Base-by-base conservation (phyloP, 495 filamentous ascomycete genomes). In the Aspergillus bertholletiae region DNA sequence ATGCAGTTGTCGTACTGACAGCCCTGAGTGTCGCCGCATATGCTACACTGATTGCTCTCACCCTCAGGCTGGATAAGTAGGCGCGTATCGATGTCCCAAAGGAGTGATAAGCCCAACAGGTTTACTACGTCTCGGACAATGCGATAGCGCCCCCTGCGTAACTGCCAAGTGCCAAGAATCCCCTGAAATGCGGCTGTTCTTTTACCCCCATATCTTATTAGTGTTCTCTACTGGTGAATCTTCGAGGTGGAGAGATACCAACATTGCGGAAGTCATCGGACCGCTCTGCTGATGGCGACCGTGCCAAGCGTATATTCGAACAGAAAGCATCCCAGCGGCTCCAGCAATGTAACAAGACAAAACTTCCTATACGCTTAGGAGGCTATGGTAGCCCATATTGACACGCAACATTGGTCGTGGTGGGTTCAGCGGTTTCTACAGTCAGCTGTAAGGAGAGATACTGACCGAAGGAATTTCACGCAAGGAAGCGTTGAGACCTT, bases 21-120 rank as follows among this genome's bases (percentile, higher is more conserved):
- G 75, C 72, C n/a, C 69, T 97, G 61, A 94, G 88, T 66, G 72
- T 96, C 26, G 84, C 83, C 23, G 88, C 92, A 18, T 97, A 96
- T 74, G 78, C 84, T 22, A 86, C 83, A 53, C 75, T 97, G 63
- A 75, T 96, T 51, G 84, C 86, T 12, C 73, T 97, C 64, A 88
- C 92, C 12, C 71, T 87, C 66, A 76, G 75, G 45, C 66, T 92
- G 49, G 58, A 64, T 27, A 57, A 62, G 18, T 65, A 60, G 46
- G 21, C 40, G 50, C n/a, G 28, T 2, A 20, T 27, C n/a, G 2
- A 5, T 8, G 13, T 22, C 46, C 20, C 18, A 17, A 35, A 23
- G 27, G 46, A 40, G 34, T 9, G 20, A 24, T 37, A 51, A 51
- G 15, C 32, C 30, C 3, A 26, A 15, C 39, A 43, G 39, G 34